phyloP scores from a whole-genome alignment of 192 early-diverging fungal species.

The Backusella psychrophila region DNA sequence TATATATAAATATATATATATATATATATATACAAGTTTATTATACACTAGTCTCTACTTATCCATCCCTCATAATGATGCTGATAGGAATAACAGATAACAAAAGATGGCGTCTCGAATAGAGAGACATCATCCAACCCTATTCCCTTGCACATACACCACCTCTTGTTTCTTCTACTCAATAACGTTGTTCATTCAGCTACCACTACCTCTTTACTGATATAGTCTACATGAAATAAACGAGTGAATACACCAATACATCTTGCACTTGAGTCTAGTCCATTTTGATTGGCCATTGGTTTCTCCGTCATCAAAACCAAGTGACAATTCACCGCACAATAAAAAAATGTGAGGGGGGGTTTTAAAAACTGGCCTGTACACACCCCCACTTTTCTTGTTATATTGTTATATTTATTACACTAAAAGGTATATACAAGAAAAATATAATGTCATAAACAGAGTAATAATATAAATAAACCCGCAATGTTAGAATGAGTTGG shows the following conservation, averaged over 20 bases:
- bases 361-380: not conserved
- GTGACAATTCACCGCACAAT: not conserved
- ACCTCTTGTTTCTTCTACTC: no score
- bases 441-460: not conserved
- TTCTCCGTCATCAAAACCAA: not conserved
- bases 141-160: no score
- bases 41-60: not conserved
- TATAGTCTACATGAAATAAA: no score
- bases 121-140: no score
- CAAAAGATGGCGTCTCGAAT: no score
- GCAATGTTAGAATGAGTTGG: conserved; percentile 15
- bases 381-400: conserved; percentile 1
- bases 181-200: no score
- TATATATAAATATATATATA: not conserved
- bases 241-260: no score
- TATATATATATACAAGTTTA: not conserved
- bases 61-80: no score
- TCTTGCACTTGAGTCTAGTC: not conserved
- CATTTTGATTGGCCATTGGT: not conserved
- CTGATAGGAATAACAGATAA: no score
- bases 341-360: not conserved
- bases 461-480: not conserved
- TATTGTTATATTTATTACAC: conserved; percentile 9
- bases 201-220: no score
- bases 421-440: not conserved